Evolutionary conservation across 352 stramenopile genomes (phyloP).

Genomic region (Halophytophthora batemanensis): DNA sequence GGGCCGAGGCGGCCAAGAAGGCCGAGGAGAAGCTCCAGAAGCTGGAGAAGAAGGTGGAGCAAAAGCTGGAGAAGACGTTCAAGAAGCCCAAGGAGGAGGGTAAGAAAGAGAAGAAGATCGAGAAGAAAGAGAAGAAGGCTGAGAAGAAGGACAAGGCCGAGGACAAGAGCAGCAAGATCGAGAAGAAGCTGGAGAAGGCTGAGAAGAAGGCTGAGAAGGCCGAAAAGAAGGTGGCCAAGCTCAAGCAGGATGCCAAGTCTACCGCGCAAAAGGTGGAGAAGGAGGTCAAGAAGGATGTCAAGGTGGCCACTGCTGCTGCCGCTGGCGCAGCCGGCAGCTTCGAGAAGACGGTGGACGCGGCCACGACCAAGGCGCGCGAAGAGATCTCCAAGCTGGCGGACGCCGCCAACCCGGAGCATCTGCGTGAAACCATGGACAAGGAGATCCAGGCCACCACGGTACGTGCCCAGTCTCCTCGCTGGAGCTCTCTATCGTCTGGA

Average conservation of each 20-base stretch:
- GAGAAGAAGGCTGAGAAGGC: conserved; percentile 18
- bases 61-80: conserved; percentile 16
- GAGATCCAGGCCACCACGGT: conserved; percentile 70
- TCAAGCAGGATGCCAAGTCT: conserved; percentile 30
- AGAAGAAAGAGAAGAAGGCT: conserved; percentile 21
- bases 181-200: conserved; percentile 15
- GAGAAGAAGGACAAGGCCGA: conserved; percentile 16
- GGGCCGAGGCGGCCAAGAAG: conserved; percentile 26
- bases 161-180: conserved; percentile 18
- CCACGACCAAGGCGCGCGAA: conserved; percentile 50
- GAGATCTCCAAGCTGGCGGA: conserved; percentile 56
- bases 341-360: conserved; percentile 64
- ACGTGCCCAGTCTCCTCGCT: not conserved
- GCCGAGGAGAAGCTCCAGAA: no score
- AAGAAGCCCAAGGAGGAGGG: conserved; percentile 21
- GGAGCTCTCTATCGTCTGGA: not conserved
- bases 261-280: no score
- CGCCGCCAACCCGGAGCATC: conserved; percentile 42
- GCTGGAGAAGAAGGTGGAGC: conserved; percentile 10
- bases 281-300: conserved; percentile 32
- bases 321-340: conserved; percentile 28
- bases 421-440: conserved; percentile 51
- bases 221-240: conserved; percentile 18
- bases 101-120: conserved; percentile 19
- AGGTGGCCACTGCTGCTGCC: conserved; percentile 24